phyloP scores from a whole-genome alignment of 2,329 filamentous ascomycete species.

The Pestalotiopsis sp. region DNA sequence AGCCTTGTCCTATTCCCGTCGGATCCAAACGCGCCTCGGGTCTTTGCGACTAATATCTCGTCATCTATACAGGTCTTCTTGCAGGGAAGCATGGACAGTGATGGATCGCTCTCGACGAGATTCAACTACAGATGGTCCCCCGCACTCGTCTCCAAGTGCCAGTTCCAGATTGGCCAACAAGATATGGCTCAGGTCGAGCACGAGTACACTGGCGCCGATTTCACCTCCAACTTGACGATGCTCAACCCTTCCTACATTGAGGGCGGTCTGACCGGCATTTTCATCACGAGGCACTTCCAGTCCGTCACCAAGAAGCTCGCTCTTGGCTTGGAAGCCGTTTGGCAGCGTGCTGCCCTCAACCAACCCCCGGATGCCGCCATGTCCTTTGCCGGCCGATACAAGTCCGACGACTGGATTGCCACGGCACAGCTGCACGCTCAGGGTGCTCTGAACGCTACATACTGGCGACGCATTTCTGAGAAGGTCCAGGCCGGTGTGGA shows the following conservation, averaged over 20 bases:
- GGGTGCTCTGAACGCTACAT: slow-evolving; percentile 86
- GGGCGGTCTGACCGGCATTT: slow-evolving; percentile 91
- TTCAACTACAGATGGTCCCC: slow-evolving; percentile 92
- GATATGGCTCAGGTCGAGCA: slow-evolving; percentile 93
- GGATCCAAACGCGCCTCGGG: too few relatives aligned
- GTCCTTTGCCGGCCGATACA: slow-evolving; percentile 92
- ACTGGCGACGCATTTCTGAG: slow-evolving; percentile 91
- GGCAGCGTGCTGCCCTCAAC: slow-evolving; percentile 83
- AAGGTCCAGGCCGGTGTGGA: slow-evolving; percentile 97
- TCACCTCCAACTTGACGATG: slow-evolving; percentile 89
- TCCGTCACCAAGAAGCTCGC: slow-evolving; percentile 85
- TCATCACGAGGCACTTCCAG: slow-evolving; percentile 94
- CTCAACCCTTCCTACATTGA: slow-evolving; percentile 95
- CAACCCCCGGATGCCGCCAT: slow-evolving; percentile 89
- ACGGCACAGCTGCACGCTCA: slow-evolving; percentile 88
- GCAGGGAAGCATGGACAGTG: slow-evolving; percentile 94
- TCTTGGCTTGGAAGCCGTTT: slow-evolving; percentile 86
- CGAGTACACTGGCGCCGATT: slow-evolving; percentile 92
- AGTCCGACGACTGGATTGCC: slow-evolving; percentile 88
- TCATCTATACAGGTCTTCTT: slow-evolving; percentile 74
- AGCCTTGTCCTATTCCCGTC: not conserved
- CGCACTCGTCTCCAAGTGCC: slow-evolving; percentile 81
- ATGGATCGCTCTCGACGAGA: slow-evolving; percentile 82
- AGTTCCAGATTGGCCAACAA: slow-evolving; percentile 80
- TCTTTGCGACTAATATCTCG: not conserved